These are phyloP conservation scores for Fusarium brevicatenulatum DNA, from an alignment of 2,329 filamentous ascomycete species.

Conservation along the genomic window DNA sequence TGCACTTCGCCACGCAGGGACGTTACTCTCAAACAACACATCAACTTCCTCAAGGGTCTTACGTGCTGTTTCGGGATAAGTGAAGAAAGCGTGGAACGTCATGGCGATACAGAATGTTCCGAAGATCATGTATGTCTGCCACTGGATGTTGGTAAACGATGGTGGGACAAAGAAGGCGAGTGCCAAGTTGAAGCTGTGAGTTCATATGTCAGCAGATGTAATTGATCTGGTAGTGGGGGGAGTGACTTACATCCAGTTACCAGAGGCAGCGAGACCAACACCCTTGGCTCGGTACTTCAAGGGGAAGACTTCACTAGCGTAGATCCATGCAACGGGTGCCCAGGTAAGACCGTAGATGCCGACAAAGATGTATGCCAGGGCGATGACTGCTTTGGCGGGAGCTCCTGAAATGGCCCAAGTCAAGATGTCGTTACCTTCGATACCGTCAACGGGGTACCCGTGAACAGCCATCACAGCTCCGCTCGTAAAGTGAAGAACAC, in stretches of 20 bases:
- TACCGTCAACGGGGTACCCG: conserved; percentile 55
- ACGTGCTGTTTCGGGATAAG: conserved; percentile 64
- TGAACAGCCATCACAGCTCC: conserved; percentile 61
- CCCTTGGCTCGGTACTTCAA: conserved; percentile 62
- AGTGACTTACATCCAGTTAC: conserved; percentile 51
- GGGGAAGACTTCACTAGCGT: conserved; percentile 67
- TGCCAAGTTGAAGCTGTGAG: conserved; percentile 52
- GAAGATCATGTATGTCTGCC: conserved; percentile 61
- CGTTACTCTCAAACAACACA: conserved; percentile 31
- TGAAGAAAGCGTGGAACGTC: conserved; percentile 58
- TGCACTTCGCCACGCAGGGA: conserved; percentile 40
- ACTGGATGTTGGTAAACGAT: conserved; percentile 54
- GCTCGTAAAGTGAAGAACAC: conserved; percentile 58
- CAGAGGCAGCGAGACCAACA: conserved; percentile 61
- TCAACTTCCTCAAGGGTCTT: conserved; percentile 43
- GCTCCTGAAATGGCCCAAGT: conserved; percentile 57
- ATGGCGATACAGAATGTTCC: conserved; percentile 56
- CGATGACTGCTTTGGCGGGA: conserved; percentile 61
- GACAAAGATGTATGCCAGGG: conserved; percentile 60
- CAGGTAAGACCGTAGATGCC: conserved; percentile 53
- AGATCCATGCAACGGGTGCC: conserved; percentile 64
- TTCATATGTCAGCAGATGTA: neutral
- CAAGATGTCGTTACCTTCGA: conserved; percentile 59
- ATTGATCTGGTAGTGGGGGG: rapidly evolving
- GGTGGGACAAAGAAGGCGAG: conserved; percentile 53